Evolutionary conservation across 306 rosid species (phyloP), one percentile per base, ranked within the genome.

Genomic region (Rubus idaeus): DNA sequence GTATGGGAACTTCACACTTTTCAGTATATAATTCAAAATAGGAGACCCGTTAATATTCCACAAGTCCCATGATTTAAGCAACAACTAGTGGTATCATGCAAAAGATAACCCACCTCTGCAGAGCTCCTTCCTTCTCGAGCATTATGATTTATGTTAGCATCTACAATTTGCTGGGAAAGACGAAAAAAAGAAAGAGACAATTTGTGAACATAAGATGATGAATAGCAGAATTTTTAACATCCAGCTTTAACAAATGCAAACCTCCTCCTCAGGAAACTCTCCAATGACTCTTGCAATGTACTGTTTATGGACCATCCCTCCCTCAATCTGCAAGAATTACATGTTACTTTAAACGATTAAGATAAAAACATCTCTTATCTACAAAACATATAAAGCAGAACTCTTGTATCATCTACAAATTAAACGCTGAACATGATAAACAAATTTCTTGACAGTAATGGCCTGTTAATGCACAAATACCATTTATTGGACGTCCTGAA

Each of bases 41-140:
- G n/a, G 8, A 30, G 35, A 61, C 62, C 62, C n/a, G 3, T 56
- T 20, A 30, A 58, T 58, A 30, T 4, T 16, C 40, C 39, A 23
- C 39, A 62, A 14, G 42, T 0, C 23, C 35, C 35, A 50, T 0
- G 65, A 41, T 75, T n/a, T 49, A 63, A 62, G 18, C 8, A 39
- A 30, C 26, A 64, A 11, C 51, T 76, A 49, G 35, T 41, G 30
- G 51, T 23, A 76, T 44, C 69, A 67, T 21, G 58, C 20, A 16
- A 41, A 53, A 3, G 14, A 56, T 23, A 70, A 69, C 86, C 86
- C 83, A 91, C 99, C 94, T 90, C 96, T 17, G 87, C 89, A 13
- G 93, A 87, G 91, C 97, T 91, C 82, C 91, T 89, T 81, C 91
- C 92, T 88, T 96, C 96, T 51, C 94, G 91, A 77, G 97, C 88